These are phyloP conservation scores for Ceratocystis ficicola DNA, from an alignment of 2,329 filamentous ascomycete species.

Conservation along the genomic window DNA sequence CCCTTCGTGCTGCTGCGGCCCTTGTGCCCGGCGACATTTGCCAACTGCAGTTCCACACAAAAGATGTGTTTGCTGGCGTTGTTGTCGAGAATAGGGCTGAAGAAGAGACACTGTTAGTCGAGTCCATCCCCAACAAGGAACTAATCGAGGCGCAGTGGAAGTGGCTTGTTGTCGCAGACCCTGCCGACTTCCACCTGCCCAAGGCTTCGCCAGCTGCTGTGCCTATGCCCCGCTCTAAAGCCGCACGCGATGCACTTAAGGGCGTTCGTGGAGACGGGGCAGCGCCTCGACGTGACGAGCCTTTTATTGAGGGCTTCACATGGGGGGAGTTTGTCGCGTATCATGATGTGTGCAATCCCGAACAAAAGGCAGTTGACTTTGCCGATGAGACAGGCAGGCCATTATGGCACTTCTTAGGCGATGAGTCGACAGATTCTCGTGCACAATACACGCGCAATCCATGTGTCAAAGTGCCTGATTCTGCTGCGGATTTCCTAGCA, in stretches of 20 bases:
- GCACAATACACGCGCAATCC: conserved; percentile 82
- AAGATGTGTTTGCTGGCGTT: conserved; percentile 82
- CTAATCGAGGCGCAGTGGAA: conserved; percentile 73
- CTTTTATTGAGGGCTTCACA: conserved; percentile 54
- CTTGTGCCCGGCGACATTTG: conserved; percentile 65
- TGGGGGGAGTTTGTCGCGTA: conserved; percentile 72
- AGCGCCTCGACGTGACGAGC: conserved; percentile 51
- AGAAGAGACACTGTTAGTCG: conserved; percentile 66
- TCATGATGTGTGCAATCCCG: conserved; percentile 30
- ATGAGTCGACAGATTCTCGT: conserved; percentile 75
- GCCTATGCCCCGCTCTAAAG: conserved; percentile 52
- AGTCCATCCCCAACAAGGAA: conserved; percentile 72
- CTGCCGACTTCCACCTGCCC: conserved; percentile 57
- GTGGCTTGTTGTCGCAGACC: conserved; percentile 63
- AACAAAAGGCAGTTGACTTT: conserved; percentile 16
- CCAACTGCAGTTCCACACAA: conserved; percentile 71
- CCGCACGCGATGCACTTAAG: conserved; percentile 49
- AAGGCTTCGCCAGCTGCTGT: conserved; percentile 63
- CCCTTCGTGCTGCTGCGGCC: conserved; percentile 54
- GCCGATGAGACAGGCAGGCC: conserved; percentile 34
- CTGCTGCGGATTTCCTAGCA: conserved; percentile 60
- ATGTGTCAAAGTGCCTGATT: conserved; percentile 46
- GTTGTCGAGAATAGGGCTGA: conserved; percentile 69
- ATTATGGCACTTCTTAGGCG: conserved; percentile 80
- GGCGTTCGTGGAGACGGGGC: conserved; percentile 50